These are phyloP conservation scores for Aurinia saxatilis DNA, from an alignment of 345 rosid genomes.

Conservation along the genomic window DNA sequence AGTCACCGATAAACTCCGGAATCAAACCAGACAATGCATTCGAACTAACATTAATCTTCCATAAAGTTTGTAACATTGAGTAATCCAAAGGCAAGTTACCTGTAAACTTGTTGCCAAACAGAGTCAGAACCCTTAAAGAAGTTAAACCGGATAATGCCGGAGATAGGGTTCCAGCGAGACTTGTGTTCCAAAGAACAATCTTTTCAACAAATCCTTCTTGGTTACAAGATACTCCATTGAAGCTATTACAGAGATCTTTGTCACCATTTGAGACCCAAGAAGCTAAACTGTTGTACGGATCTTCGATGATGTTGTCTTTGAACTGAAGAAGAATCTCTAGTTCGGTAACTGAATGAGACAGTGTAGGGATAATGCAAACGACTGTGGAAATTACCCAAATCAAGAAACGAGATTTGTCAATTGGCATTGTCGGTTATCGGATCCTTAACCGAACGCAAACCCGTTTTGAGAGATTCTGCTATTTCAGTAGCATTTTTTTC, in stretches of 20 bases:
- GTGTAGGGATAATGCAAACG: background rate
- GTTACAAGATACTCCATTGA: slow-evolving; percentile 70
- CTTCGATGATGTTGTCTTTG: slow-evolving; percentile 59
- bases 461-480: background rate
- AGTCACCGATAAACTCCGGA: slow-evolving; percentile 80
- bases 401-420: background rate
- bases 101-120: slow-evolving; percentile 78
- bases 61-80: slow-evolving; percentile 51
- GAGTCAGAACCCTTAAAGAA: slow-evolving; percentile 69
- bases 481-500: background rate
- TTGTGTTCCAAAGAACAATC: slow-evolving; percentile 83
- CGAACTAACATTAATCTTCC: slow-evolving; percentile 93
- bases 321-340: slow-evolving; percentile 84
- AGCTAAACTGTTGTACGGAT: slow-evolving; percentile 57
- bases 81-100: slow-evolving; percentile 78
- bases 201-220: slow-evolving; percentile 63
- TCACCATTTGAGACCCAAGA: slow-evolving; percentile 62
- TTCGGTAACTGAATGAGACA: slow-evolving; percentile 3
- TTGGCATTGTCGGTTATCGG: slow-evolving; percentile 8
- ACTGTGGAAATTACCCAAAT: background rate
- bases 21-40: slow-evolving; percentile 82
- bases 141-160: slow-evolving; percentile 68
- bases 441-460: slow-evolving; percentile 14
- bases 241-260: slow-evolving; percentile 54
- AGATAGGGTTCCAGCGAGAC: slow-evolving; percentile 60